A percentile compares a stretch with the other conserved stretches of the same genome.
These are phyloP conservation scores for Nyssa sinensis DNA, from an alignment of 148 eudicot species.

Conservation along the genomic window DNA sequence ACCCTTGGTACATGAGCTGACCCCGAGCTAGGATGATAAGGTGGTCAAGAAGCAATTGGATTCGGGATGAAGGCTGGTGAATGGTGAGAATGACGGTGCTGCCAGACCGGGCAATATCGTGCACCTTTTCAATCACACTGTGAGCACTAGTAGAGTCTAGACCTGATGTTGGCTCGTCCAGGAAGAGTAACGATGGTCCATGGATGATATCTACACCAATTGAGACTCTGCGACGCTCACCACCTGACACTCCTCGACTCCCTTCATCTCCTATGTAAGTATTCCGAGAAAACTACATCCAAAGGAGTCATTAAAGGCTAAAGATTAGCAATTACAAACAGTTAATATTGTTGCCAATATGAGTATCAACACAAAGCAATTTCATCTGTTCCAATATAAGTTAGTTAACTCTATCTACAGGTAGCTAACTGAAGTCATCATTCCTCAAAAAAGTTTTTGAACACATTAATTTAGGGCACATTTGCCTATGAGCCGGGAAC, in stretches of 20 bases:
- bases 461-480: not conserved
- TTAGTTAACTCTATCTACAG: too few relatives aligned
- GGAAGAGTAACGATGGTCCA: conserved; percentile 43
- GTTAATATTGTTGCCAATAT: not conserved
- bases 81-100: conserved; percentile 47
- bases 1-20: conserved; percentile 53
- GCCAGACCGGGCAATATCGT: conserved; percentile 39
- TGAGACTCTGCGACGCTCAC: conserved; percentile 51
- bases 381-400: too few relatives aligned
- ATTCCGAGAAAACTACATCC: conserved; percentile 33
- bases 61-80: conserved; percentile 49
- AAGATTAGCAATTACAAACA: not conserved
- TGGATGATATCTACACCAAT: conserved; percentile 51
- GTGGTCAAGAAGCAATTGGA: conserved; percentile 42
- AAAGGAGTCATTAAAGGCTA: not conserved
- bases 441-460: not conserved
- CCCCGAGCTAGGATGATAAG: conserved; percentile 47
- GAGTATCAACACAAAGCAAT: not conserved
- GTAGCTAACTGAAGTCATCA: not conserved
- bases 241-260: conserved; percentile 44
- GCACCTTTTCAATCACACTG: conserved; percentile 44
- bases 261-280: conserved; percentile 56
- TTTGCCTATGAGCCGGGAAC: too few relatives aligned
- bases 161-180: conserved; percentile 53
- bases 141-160: conserved; percentile 51